phyloP scores from a whole-genome alignment of 2,329 filamentous ascomycete genomes.

The Tricladium varicosporioides region DNA sequence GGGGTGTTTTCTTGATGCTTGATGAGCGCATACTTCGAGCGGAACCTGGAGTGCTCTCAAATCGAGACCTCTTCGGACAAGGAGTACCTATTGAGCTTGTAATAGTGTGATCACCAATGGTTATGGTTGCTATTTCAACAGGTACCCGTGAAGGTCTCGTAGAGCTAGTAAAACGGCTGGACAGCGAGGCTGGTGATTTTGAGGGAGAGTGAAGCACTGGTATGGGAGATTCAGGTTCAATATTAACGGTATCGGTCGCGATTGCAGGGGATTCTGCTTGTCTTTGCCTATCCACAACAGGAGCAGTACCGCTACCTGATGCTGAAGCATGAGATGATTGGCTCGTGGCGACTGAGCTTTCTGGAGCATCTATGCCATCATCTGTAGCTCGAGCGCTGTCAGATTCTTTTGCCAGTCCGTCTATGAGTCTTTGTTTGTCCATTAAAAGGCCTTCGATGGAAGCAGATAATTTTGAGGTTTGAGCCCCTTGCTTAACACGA shows the following conservation, averaged over 20 bases:
- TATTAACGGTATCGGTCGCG: slow-evolving; percentile 1
- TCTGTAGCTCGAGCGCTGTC: slow-evolving; percentile 13
- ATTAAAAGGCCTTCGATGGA: slow-evolving; percentile 21
- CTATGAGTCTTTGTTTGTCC: slow-evolving; percentile 28
- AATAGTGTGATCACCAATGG: slow-evolving; percentile 33
- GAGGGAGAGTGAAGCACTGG: slow-evolving; percentile 27
- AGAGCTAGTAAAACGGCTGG: slow-evolving; percentile 24
- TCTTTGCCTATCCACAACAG: slow-evolving; percentile 29
- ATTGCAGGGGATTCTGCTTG: slow-evolving; percentile 1
- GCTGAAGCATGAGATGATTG: slow-evolving; percentile 15
- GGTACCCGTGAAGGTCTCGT: slow-evolving; percentile 20
- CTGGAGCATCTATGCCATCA: slow-evolving; percentile 18
- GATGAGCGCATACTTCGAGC: slow-evolving; percentile 1
- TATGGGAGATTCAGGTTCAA: slow-evolving; percentile 19
- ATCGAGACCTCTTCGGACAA: slow-evolving; percentile 24
- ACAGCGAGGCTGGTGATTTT: slow-evolving; percentile 23
- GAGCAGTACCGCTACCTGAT: slow-evolving; percentile 16
- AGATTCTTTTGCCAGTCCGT: slow-evolving; percentile 23
- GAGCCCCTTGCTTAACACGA: slow-evolving; percentile 17
- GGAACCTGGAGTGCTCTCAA: slow-evolving; percentile 10
- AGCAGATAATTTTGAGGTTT: slow-evolving; percentile 2
- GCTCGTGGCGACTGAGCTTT: slow-evolving; percentile 19
- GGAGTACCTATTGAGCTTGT: slow-evolving; percentile 33
- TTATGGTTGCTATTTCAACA: slow-evolving; percentile 34
- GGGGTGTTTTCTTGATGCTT: not conserved